These are phyloP conservation scores for Musa balbisiana DNA, from an alignment of 202 grass and related monocot species.

Conservation along the genomic window DNA sequence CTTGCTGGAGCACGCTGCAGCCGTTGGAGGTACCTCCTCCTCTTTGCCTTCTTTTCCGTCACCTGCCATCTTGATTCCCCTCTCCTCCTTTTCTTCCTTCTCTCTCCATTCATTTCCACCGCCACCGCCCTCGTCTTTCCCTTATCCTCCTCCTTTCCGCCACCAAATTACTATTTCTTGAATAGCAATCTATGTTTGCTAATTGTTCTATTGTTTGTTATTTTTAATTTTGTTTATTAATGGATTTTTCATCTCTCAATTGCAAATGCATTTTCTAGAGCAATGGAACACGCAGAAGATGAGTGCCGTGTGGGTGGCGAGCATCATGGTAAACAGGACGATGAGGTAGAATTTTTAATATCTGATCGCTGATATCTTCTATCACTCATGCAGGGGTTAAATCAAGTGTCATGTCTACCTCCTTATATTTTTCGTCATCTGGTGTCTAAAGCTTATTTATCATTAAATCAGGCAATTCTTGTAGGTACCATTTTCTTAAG, in stretches of 20 bases:
- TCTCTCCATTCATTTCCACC: not conserved
- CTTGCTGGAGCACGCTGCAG: not conserved
- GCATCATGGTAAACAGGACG: conserved; percentile 52
- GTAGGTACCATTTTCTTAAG: too few relatives aligned
- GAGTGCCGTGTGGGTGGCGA: conserved; percentile 41
- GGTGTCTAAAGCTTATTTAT: too few relatives aligned
- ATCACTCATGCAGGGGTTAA: not conserved
- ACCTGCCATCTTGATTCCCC: not conserved
- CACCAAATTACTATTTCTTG: not conserved
- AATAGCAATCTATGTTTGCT: not conserved
- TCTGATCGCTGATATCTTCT: conserved; percentile 5
- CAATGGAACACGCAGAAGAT: conserved; percentile 64
- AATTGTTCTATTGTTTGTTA: too few relatives aligned
- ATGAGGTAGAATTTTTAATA: conserved; percentile 40
- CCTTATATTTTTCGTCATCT: too few relatives aligned
- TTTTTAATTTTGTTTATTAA: not conserved
- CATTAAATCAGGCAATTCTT: too few relatives aligned
- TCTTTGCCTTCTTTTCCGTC: not conserved
- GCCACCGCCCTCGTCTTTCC: not conserved
- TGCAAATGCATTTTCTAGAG: not conserved
- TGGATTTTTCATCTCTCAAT: not conserved
- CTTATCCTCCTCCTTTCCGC: not conserved
- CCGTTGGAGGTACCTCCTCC: not conserved
- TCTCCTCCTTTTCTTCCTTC: not conserved
- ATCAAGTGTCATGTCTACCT: not conserved